These are phyloP conservation scores for Calycina herbarum DNA, from an alignment of 2,329 filamentous ascomycete genomes.

Conservation along the genomic window DNA sequence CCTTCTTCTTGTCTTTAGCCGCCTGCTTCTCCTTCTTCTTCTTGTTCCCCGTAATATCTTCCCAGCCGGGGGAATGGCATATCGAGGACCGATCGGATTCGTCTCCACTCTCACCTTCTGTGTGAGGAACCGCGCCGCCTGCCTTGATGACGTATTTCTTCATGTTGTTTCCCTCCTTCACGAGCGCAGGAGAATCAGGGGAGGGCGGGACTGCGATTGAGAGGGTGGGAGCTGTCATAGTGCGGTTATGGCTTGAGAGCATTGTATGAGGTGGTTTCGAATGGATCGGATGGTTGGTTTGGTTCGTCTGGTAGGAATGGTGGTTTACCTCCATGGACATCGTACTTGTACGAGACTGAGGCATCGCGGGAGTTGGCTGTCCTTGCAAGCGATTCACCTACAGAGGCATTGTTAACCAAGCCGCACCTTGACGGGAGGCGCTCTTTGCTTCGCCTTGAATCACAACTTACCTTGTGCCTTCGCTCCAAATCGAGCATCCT, in stretches of 20 bases:
- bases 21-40: constrained; percentile 46
- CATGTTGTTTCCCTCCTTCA: constrained; percentile 14
- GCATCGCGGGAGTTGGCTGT: constrained; percentile 11
- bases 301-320: constrained; percentile 2
- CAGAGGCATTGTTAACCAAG: constrained; percentile 33
- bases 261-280: constrained; percentile 17
- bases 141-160: constrained; percentile 26
- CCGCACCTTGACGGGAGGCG: constrained; percentile 28
- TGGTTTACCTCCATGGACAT: not conserved
- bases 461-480: constrained; percentile 53
- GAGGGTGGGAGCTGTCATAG: constrained; percentile 29
- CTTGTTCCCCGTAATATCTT: constrained; percentile 51
- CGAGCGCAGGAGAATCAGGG: not conserved
- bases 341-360: constrained; percentile 20
- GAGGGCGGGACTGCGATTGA: constrained; percentile 23
- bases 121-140: constrained; percentile 23
- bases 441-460: constrained; percentile 17
- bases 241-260: constrained; percentile 20
- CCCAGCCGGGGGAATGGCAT: constrained; percentile 64
- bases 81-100: constrained; percentile 42
- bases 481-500: constrained; percentile 61
- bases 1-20: constrained; percentile 44
- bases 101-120: constrained; percentile 18
- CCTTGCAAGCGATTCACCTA: constrained; percentile 43
- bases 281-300: constrained; percentile 17